Base-by-base conservation (phyloP, 2,329 filamentous ascomycete genomes). In the Alternaria brassicae region DNA sequence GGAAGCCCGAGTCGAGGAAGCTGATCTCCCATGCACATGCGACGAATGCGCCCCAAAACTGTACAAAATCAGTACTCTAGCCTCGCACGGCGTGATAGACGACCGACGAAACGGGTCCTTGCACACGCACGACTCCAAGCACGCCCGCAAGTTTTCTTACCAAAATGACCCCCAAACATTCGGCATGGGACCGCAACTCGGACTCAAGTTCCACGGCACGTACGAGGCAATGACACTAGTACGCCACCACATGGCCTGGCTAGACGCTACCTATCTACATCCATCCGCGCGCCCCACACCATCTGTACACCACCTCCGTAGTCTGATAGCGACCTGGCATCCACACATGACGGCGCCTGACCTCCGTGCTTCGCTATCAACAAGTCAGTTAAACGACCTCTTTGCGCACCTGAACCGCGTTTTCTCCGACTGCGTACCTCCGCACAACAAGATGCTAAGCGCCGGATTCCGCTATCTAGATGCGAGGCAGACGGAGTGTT, bases 211-310 rank as follows among this genome's bases (percentile, higher is more conserved):
- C 39, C 62, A 65, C 27, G 62, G 62, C n/a, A 45, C 61, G 21
- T 67, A 67, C 37, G 64, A 67, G 51, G 34, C 62, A 15, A 67
- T 67, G 64, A 52, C 57, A 3, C 36, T 67, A 19, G 62, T 65
- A 9, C 57, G 62, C 4, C 57, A 65, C 48, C 64, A 67, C 39
- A 50, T 58, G 17, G 53, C 60, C 9, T 67, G 62, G 62, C 45
- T 67, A 7, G 56, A 63, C 42, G 39, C 57, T 25, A 65, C 58
- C 4, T 65, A 67, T 39, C 47, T 65, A 0, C 51, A 62, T 30
- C 39, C 47, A 1, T 53, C 57, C 2, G 40, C 42, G 10, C 45
- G 40, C 12, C 32, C 48, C 10, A 50, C 42, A 6, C 15, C 47
- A 4, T 21, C 45, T 2, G 55, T 63, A 3, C 53, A 53, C 3